A percentile compares a stretch with the other conserved stretches of the same genome.
phyloP scores from a whole-genome alignment of 78 protist genomes.

The Emiliania huxleyi region DNA sequence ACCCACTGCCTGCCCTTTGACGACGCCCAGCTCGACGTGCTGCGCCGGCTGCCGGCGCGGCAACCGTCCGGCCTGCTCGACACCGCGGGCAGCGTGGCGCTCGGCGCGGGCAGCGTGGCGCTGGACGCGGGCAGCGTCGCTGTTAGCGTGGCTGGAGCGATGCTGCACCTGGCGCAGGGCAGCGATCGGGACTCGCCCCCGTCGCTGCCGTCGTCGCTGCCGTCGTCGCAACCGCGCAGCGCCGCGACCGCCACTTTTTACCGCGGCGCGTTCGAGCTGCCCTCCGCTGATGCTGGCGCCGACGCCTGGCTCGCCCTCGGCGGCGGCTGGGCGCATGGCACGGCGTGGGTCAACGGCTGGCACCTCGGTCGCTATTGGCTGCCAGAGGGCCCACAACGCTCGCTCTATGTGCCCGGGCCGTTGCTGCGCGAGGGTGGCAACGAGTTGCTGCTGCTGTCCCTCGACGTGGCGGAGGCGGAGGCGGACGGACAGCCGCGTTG shows the following conservation, averaged over 20 bases:
- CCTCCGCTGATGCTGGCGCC: not conserved
- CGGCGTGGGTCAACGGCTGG: slow-evolving; percentile 9
- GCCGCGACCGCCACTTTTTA: not conserved
- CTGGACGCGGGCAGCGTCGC: no score
- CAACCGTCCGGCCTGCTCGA: not conserved
- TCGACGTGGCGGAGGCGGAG: no score
- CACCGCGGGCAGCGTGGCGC: not conserved
- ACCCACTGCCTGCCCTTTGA: not conserved
- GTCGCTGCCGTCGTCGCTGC: not conserved
- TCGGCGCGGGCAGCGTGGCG: no score
- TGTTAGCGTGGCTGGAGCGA: no score
- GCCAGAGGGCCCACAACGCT: not conserved
- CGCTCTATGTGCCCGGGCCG: slow-evolving; percentile 21
- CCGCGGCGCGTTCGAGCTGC: not conserved
- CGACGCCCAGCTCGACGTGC: not conserved
- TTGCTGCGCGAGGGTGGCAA: not conserved
- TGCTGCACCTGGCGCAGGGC: no score
- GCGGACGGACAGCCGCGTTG: no score
- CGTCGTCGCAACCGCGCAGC: not conserved
- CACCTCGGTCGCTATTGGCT: slow-evolving; percentile 12
- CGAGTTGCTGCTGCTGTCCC: not conserved
- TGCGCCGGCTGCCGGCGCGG: not conserved
- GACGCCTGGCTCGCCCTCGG: not conserved
- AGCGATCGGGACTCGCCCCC: no score
- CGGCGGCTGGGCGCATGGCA: not conserved